Conservation (phyloP, 768 basidiomycete genomes). For the Mycena galopus region DNA sequence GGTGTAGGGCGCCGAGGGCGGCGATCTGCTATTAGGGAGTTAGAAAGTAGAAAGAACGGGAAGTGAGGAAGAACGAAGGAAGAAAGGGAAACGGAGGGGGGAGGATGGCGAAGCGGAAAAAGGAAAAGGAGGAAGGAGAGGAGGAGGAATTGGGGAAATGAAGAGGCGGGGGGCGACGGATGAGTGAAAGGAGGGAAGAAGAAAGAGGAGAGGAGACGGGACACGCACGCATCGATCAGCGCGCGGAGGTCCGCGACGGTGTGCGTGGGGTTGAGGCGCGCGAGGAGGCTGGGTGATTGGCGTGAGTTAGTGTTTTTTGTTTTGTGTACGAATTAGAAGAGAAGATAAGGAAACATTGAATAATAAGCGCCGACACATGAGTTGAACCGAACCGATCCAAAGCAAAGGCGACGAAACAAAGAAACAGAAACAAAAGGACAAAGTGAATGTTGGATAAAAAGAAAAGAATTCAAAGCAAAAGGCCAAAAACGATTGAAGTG, state of each 20-base stretch:
- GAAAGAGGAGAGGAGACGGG: not conserved
- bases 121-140: too few species aligned
- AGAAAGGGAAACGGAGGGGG: too few species aligned
- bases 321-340: not conserved
- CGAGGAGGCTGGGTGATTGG: conserved; percentile 59
- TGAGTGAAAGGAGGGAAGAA: not conserved
- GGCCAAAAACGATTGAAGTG: too few species aligned
- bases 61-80: too few species aligned
- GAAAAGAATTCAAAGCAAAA: too few species aligned
- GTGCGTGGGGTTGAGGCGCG: conserved; percentile 77
- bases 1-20: conserved; percentile 61
- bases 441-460: not conserved
- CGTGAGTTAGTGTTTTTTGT: not conserved
- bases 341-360: not conserved
- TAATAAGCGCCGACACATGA: too few species aligned
- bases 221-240: conserved; percentile 25
- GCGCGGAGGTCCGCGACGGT: conserved; percentile 60
- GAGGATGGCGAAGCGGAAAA: too few species aligned
- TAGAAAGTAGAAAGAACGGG: too few species aligned
- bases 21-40: conserved; percentile 62
- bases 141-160: too few species aligned
- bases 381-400: too few species aligned
- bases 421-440: not conserved
- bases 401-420: not conserved
- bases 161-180: not conserved